These are phyloP conservation scores for Rhizoclosmatium sp. DNA, from an alignment of 192 early-diverging fungal species.

Conservation along the genomic window DNA sequence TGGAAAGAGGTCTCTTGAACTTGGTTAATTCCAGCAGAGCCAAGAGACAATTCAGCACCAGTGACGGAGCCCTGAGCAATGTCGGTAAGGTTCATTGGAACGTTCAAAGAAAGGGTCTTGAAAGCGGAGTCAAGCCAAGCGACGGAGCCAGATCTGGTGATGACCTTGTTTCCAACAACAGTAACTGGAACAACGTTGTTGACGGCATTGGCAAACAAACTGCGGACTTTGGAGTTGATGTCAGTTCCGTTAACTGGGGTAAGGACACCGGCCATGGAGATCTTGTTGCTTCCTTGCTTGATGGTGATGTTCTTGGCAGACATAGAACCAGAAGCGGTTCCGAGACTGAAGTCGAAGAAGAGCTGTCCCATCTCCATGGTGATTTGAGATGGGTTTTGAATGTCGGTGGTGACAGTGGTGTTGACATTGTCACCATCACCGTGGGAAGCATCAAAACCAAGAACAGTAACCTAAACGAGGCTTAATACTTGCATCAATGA, in stretches of 20 bases:
- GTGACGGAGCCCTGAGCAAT: conserved; percentile 44
- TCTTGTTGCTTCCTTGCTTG: conserved; percentile 1
- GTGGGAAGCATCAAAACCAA: conserved; percentile 11
- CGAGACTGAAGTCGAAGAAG: conserved; percentile 19
- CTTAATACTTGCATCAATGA: too few species aligned
- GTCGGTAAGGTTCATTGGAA: conserved; percentile 17
- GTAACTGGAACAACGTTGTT: conserved; percentile 19
- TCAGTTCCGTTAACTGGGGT: not conserved
- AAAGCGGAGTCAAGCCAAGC: conserved; percentile 18
- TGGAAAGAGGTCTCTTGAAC: conserved; percentile 33
- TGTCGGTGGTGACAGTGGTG: conserved; percentile 3
- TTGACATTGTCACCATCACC: conserved; percentile 9
- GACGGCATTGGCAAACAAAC: not conserved
- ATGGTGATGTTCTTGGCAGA: conserved; percentile 8
- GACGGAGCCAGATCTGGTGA: not conserved
- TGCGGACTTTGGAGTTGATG: not conserved
- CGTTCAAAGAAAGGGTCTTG: not conserved
- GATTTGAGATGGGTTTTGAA: conserved; percentile 17
- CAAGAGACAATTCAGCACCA: conserved; percentile 35
- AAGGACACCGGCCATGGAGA: conserved; percentile 9
- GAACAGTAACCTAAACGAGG: not conserved
- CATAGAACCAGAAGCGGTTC: conserved; percentile 6
- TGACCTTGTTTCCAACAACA: conserved; percentile 11
- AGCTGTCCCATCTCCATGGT: conserved; percentile 16
- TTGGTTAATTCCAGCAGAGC: conserved; percentile 30